A percentile compares a stretch with the other conserved stretches of the same genome.
These are phyloP conservation scores for Wickerhamomyces bovis DNA, from an alignment of 805 yeast species.

Conservation along the genomic window DNA sequence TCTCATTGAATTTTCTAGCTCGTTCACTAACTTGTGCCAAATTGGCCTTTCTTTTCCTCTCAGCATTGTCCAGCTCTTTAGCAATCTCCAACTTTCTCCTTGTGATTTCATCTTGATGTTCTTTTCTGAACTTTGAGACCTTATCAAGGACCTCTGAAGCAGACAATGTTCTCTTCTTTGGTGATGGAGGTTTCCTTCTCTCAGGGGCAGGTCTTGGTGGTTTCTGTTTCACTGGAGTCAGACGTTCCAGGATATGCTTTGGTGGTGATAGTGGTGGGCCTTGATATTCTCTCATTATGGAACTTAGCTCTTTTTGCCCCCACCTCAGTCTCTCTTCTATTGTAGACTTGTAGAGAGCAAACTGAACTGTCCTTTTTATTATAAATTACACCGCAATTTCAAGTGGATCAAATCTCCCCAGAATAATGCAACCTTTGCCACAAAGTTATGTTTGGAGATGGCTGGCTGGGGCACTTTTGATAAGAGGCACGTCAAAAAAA, in stretches of 20 bases:
- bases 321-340: too few species aligned
- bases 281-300: not conserved
- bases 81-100: conserved; percentile 1
- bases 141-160: conserved; percentile 4
- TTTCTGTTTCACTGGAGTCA: conserved; percentile 3
- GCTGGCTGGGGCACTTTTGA: not conserved
- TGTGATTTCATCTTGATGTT: not conserved
- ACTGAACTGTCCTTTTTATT: too few species aligned
- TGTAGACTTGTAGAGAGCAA: too few species aligned
- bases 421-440: not conserved
- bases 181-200: not conserved
- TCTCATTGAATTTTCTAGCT: conserved; percentile 5
- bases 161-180: conserved; percentile 3
- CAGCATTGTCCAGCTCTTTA: not conserved
- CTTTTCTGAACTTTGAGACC: conserved; percentile 4
- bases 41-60: not conserved
- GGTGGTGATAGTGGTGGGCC: conserved; percentile 3
- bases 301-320: too few species aligned
- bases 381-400: too few species aligned
- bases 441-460: not conserved
- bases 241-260: not conserved
- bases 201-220: not conserved
- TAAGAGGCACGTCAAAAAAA: too few species aligned
- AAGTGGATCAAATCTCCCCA: too few species aligned
- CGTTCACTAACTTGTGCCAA: not conserved